Base-by-base conservation (phyloP, 73 alveolate genomes). In the Paramecium bursaria region DNA sequence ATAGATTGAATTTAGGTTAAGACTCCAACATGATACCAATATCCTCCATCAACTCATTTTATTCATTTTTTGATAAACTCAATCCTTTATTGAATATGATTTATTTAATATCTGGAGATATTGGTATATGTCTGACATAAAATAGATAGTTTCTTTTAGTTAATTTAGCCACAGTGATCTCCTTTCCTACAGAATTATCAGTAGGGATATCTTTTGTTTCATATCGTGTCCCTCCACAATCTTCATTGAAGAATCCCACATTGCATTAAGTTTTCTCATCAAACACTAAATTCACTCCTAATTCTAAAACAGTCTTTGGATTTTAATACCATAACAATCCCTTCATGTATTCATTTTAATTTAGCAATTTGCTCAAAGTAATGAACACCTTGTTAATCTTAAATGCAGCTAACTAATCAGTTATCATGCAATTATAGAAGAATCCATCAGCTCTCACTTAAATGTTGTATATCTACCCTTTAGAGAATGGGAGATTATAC, bases 101-200 rank as follows among this genome's bases (percentile, higher is more conserved):
- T 35, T 35, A 42, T 19, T 39, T 31, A 3, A 67, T 67, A 67
- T 67, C 82, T 25, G 82, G 26, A 39, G 33, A 21, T 14, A 19
- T 67, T 0, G 82, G 55, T 10, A 67, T n/a, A 67, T 67, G 82
- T 14, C 82, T 7, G n/a, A 67, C 82, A 42, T 25, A 42, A 27
- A 67, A 67, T 0, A 67, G 6, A 15, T 67, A 67, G 22, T 39
- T 35, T 21, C 22, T 39, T 31, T 33, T 15, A 3, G 50, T 35
- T 2, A 67, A 39, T n/a, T 67, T 31, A 13, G 33, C 55, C 21
- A 67, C 4, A 67, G 82, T 67, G 3, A 67, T 31, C 1, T 39
- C 82, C 44, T 47, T 67, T 42, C 60, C 33, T 11, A 67, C 4
- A 39, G 22, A 19, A 19, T 53, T 35, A 31, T 67, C 11, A 67